These are phyloP conservation scores for Salix suchowensis DNA, from an alignment of 345 rosid species.

Conservation along the genomic window DNA sequence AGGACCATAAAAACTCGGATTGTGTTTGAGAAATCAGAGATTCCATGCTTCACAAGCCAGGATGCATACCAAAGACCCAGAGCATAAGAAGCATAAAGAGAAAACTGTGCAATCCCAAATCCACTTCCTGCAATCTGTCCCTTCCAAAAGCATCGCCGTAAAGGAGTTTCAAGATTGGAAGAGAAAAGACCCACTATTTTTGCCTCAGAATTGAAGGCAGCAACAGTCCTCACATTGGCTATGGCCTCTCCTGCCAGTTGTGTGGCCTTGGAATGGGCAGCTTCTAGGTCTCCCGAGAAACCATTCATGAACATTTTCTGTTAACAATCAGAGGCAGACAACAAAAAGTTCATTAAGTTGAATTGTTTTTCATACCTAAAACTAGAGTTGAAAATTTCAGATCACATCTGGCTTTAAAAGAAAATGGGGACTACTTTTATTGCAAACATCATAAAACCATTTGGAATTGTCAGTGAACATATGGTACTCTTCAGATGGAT, in stretches of 20 bases:
- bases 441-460: neutral
- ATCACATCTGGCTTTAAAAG: neutral
- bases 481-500: neutral
- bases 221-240: constrained; percentile 89
- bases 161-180: constrained; percentile 64
- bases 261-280: constrained; percentile 87
- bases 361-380: neutral
- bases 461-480: neutral
- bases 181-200: constrained; percentile 84
- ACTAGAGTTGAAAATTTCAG: neutral
- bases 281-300: constrained; percentile 94
- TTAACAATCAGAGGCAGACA: constrained; percentile 2
- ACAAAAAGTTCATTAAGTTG: neutral
- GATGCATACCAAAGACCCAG: constrained; percentile 99
- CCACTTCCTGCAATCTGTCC: constrained; percentile 99
- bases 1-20: constrained; percentile 96
- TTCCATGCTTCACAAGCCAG: constrained; percentile 98
- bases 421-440: neutral
- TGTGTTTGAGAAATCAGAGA: constrained; percentile 96
- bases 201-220: constrained; percentile 92
- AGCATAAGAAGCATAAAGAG: constrained; percentile 91
- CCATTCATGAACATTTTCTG: constrained; percentile 99
- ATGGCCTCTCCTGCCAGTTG: constrained; percentile 98
- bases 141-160: constrained; percentile 94
- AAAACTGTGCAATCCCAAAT: constrained; percentile 87